These are phyloP conservation scores for Colletotrichum falcatum DNA, from an alignment of 2,329 filamentous ascomycete genomes.

Conservation along the genomic window DNA sequence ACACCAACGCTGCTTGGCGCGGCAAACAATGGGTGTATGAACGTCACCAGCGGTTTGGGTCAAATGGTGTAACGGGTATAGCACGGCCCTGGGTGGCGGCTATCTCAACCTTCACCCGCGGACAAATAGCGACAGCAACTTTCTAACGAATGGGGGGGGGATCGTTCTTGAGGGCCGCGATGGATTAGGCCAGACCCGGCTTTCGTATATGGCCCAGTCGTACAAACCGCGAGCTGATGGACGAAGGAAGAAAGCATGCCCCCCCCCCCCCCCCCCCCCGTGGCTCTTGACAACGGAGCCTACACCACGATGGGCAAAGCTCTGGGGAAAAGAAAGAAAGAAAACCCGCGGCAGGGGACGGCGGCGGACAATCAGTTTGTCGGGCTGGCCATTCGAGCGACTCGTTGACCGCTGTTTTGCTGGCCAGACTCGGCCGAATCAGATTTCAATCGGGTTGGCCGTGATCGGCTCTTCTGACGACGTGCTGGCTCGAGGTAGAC, in stretches of 20 bases:
- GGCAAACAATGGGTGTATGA: neutral
- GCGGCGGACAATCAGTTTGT: constrained; percentile 2
- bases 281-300: neutral
- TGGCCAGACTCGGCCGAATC: constrained; percentile 1
- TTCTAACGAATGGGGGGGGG: neutral
- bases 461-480: constrained; percentile 8
- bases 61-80: neutral
- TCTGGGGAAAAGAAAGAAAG: neutral
- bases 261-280: too few species aligned
- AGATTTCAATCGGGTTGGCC: neutral
- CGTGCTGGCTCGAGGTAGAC: neutral
- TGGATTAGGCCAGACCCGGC: neutral
- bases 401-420: constrained; percentile 4
- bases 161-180: neutral
- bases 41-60: neutral
- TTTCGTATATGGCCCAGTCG: neutral
- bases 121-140: neutral
- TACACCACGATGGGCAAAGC: neutral
- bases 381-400: neutral
- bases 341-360: neutral
- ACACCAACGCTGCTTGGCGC: neutral
- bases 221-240: neutral
- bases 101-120: too few species aligned
- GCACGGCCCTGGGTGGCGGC: neutral
- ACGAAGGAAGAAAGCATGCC: neutral